These are phyloP conservation scores for Buxus sempervirens DNA, from an alignment of 164 flowering plant genomes.

Conservation along the genomic window DNA sequence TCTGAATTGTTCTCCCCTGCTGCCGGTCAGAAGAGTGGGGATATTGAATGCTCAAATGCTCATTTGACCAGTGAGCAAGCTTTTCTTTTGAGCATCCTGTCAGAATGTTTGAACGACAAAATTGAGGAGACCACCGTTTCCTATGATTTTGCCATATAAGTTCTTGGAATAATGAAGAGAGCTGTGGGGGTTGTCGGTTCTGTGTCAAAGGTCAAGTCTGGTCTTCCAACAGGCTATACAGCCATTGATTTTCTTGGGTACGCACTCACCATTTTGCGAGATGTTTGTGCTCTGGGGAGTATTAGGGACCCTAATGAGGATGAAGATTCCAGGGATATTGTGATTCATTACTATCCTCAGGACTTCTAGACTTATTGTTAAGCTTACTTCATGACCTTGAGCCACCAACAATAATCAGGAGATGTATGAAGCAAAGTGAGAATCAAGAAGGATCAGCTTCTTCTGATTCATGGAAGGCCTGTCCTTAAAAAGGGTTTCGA, in stretches of 20 bases:
- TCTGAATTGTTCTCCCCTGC: conserved; percentile 19
- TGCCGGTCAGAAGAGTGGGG: conserved; percentile 9
- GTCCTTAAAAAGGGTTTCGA: conserved; percentile 84
- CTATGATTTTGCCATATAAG: conserved; percentile 39
- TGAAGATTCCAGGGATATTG: conserved; percentile 23
- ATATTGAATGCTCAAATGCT: conserved; percentile 3
- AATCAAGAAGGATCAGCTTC: conserved; percentile 16
- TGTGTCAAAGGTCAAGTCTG: conserved; percentile 25
- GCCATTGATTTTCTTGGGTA: conserved; percentile 64
- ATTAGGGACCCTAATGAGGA: conserved; percentile 10
- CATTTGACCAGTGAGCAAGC: conserved; percentile 52
- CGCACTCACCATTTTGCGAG: conserved; percentile 62
- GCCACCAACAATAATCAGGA: conserved; percentile 66
- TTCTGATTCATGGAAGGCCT: conserved; percentile 29
- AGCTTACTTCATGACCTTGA: conserved; percentile 60
- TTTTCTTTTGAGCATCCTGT: conserved; percentile 49
- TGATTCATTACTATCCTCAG: conserved; percentile 43
- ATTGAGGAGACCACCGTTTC: conserved; percentile 32
- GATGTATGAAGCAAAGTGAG: conserved; percentile 35
- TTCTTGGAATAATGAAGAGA: conserved; percentile 49
- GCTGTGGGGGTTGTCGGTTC: conserved; percentile 35
- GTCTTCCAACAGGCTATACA: conserved; percentile 56
- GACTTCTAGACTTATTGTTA: conserved; percentile 53
- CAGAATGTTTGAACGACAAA: conserved; percentile 54
- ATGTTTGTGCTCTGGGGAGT: conserved; percentile 50